Conservation (phyloP, 495 filamentous ascomycete species). For the Aspergillus saccharolyticus region DNA sequence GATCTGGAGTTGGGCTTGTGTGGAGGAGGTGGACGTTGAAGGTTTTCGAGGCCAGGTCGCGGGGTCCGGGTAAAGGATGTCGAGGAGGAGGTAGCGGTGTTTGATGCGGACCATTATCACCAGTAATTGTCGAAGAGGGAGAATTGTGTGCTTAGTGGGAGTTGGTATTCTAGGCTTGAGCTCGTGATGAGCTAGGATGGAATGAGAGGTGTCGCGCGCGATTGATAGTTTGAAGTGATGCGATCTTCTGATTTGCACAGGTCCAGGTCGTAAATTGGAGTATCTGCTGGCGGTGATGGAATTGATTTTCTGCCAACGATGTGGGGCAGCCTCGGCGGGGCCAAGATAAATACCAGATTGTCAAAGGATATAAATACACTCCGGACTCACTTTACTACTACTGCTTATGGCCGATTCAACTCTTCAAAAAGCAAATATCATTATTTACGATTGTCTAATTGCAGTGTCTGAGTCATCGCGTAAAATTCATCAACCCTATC, state of each 20-base stretch:
- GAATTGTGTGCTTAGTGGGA: background rate
- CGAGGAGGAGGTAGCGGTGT: conserved; percentile 86
- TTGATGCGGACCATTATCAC: conserved; percentile 90
- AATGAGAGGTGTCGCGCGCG: too few species aligned
- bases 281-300: background rate
- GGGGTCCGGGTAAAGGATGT: conserved; percentile 78
- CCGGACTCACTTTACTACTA: too few species aligned
- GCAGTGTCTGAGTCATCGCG: conserved; percentile 4
- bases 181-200: too few species aligned
- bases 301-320: background rate
- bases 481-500: conserved; percentile 26
- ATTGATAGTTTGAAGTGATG: too few species aligned
- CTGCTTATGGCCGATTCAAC: background rate
- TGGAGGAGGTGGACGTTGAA: conserved; percentile 1
- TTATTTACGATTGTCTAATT: background rate
- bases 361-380: too few species aligned
- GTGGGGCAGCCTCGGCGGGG: background rate
- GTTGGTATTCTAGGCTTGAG: too few species aligned
- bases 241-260: too few species aligned
- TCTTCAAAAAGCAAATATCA: background rate
- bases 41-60: conserved; percentile 27
- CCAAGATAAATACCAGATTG: background rate
- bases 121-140: too few species aligned
- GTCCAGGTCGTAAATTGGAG: too few species aligned
- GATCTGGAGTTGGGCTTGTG: conserved; percentile 55